Percentiles rank a stretch among this genome's conserved stretches.
phyloP scores from a whole-genome alignment of 306 rosid genomes.

The Quercus gilva region DNA sequence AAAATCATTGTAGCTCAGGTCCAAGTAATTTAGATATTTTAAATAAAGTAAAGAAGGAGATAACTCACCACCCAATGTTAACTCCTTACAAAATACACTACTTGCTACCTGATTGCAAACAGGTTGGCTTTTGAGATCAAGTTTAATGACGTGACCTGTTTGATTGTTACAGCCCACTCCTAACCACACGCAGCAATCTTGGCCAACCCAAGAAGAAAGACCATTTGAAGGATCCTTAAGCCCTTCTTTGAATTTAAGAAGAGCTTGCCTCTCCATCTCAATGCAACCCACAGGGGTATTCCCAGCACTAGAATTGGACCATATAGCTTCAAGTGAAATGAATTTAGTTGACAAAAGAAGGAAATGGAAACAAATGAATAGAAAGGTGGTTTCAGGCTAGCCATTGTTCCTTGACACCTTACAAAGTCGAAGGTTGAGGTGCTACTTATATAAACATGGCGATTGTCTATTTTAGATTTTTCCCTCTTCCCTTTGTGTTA shows the following conservation, averaged over 20 bases:
- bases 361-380: neutral
- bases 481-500: too few species aligned
- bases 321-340: neutral
- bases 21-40: conserved; percentile 14
- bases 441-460: too few species aligned
- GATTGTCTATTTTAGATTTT: too few species aligned
- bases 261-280: too few species aligned
- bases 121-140: conserved; percentile 2
- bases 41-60: conserved; percentile 14
- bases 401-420: neutral
- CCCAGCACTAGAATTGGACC: too few species aligned
- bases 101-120: neutral
- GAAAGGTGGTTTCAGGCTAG: neutral
- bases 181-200: conserved; percentile 18
- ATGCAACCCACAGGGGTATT: too few species aligned
- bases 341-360: neutral
- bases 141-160: conserved; percentile 9
- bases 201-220: conserved; percentile 29
- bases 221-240: conserved; percentile 17
- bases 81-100: too few species aligned
- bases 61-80: conserved; percentile 16
- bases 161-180: conserved; percentile 13
- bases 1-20: conserved; percentile 21
- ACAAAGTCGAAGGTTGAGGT: too few species aligned
- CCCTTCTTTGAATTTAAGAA: neutral